Percentiles rank a stretch among this genome's conserved stretches.
Conservation (phyloP, 352 stramenopile species). For the Pythium myriotylum region DNA sequence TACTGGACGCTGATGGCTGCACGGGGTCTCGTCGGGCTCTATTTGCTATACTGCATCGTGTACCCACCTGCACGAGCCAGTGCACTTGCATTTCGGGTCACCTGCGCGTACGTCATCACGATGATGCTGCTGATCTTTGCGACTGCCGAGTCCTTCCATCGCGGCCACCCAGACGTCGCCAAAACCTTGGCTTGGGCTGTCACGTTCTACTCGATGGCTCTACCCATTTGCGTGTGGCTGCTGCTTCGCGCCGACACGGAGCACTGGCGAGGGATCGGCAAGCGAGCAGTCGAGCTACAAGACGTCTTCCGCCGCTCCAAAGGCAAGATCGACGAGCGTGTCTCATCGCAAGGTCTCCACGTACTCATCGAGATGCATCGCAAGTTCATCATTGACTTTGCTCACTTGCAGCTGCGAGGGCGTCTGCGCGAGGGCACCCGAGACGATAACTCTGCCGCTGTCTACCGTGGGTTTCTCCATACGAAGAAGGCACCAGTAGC, state of each 20-base stretch:
- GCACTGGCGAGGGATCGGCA: slow-evolving; percentile 33
- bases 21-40: neutral
- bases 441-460: slow-evolving; percentile 28
- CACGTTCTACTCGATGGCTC: slow-evolving; percentile 16
- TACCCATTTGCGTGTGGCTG: slow-evolving; percentile 33
- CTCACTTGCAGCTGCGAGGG: slow-evolving; percentile 45
- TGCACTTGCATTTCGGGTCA: slow-evolving; percentile 2
- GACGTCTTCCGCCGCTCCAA: slow-evolving; percentile 24
- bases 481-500: slow-evolving; percentile 41
- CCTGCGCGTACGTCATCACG: slow-evolving; percentile 9
- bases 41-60: slow-evolving; percentile 13
- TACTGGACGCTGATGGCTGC: slow-evolving; percentile 8
- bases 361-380: slow-evolving; percentile 42
- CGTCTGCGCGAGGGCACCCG: slow-evolving; percentile 31
- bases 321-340: slow-evolving; percentile 36
- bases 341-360: slow-evolving; percentile 43
- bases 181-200: slow-evolving; percentile 25
- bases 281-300: slow-evolving; percentile 30
- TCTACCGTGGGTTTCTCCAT: slow-evolving; percentile 41
- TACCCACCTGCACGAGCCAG: slow-evolving; percentile 11
- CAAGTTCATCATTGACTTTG: slow-evolving; percentile 74
- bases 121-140: slow-evolving; percentile 13
- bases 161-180: slow-evolving; percentile 1
- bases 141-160: slow-evolving; percentile 13
- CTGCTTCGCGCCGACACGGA: slow-evolving; percentile 36